Conservation (phyloP, 345 rosid genomes). For the Aquilaria yunnanensis region DNA sequence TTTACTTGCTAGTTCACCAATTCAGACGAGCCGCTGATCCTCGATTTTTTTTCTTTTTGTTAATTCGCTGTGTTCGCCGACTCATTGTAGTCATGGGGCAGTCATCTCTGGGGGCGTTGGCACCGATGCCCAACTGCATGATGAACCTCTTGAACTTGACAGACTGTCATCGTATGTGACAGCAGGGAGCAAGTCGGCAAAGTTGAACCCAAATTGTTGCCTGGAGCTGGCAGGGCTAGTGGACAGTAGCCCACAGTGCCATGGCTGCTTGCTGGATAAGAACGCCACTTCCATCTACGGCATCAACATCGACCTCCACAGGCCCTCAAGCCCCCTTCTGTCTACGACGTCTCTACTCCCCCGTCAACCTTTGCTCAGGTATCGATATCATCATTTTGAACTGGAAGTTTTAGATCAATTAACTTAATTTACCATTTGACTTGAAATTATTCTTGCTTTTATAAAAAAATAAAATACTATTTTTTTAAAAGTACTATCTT, state of each 20-base stretch:
- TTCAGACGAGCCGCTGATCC: too few relatives aligned
- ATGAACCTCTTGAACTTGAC: conserved; percentile 39
- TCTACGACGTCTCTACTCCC: conserved; percentile 45
- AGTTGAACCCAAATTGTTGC: conserved; percentile 62
- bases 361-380: conserved; percentile 49
- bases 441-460: too few relatives aligned
- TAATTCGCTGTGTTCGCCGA: too few relatives aligned
- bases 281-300: conserved; percentile 28
- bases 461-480: too few relatives aligned
- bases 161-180: conserved; percentile 57
- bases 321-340: conserved; percentile 62
- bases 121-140: conserved; percentile 38
- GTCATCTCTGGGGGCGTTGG: conserved; percentile 9
- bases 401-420: too few relatives aligned
- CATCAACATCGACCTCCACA: conserved; percentile 30
- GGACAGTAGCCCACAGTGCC: conserved; percentile 18
- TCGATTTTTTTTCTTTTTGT: too few relatives aligned
- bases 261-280: conserved; percentile 42
- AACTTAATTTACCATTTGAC: too few relatives aligned
- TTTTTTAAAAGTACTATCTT: too few relatives aligned
- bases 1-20: too few relatives aligned
- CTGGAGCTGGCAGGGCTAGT: conserved; percentile 76
- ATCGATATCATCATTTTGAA: background rate
- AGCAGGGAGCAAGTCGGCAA: conserved; percentile 42
- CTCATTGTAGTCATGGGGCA: too few relatives aligned